Percentiles rank a stretch among this genome's conserved stretches.
Conservation (phyloP, 441 rosid species). For the Sinapis alba region DNA sequence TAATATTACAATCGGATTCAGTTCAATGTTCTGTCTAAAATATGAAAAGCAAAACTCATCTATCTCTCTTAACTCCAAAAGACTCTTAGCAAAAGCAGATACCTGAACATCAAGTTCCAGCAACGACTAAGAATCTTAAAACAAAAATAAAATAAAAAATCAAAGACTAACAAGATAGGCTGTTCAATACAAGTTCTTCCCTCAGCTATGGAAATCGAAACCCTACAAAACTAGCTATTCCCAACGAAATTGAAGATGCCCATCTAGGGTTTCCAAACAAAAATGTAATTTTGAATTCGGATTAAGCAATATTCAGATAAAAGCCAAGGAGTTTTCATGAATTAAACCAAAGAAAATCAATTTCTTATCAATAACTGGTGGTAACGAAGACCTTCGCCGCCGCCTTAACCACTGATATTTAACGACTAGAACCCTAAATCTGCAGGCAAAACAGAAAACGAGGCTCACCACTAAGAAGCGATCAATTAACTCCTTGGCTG, state of each 20-base stretch:
- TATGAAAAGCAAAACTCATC: background rate
- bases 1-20: background rate
- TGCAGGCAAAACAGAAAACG: background rate
- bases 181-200: background rate
- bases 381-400: background rate
- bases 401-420: background rate
- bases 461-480: constrained; percentile 28
- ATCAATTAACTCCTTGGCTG: background rate
- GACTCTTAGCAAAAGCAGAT: background rate
- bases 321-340: background rate
- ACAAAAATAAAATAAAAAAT: too few relatives aligned
- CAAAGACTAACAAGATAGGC: background rate
- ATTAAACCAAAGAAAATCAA: background rate
- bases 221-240: background rate
- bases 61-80: too few relatives aligned
- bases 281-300: background rate
- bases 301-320: background rate
- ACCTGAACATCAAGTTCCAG: background rate
- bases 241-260: background rate
- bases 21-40: background rate
- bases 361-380: background rate
- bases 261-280: constrained; percentile 1
- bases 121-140: background rate
- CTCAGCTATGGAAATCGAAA: background rate
- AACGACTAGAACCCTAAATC: constrained; percentile 11